Evolutionary conservation across 2,329 filamentous ascomycete species (phyloP), one percentile per base, ranked within the genome.

Genomic region (Paecilomyces sp.): DNA sequence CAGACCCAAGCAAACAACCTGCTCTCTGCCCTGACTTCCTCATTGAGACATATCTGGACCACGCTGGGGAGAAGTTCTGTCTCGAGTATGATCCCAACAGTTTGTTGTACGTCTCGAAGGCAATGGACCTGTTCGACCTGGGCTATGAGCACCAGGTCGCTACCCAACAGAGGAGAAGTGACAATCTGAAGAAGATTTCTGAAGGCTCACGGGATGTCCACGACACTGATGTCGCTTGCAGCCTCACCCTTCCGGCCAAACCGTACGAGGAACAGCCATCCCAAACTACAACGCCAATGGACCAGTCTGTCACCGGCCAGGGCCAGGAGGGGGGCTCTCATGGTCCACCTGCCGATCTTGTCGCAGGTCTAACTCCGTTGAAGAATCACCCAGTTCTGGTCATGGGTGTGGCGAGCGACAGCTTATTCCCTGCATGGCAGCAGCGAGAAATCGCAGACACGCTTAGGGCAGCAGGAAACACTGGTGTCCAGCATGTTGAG

Each of bases 21-120:
- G 94, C 94, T 0, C 77, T 99, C n/a, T 99, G 94, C 68, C 92
- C 94, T 0, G 94, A 99, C 72, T 99, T 97, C 70, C 81, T 99
- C 25, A 96, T 99, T 65, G 94, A 99, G 77, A 99, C 94, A 0
- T 99, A 99, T 72, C 85, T 99, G 18, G 94, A 99, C 74, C 94
- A 99, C 70, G 94, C 94, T 0, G 94, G 94, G 22, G 94, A 99
- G 79, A 99, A 99, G 76, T 99, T 96, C 80, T 97, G 92, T 72
- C 82, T 99, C 28, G 92, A 94, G 64, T 97, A 97, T 72, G 94
- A 99, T 69, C 87, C 94, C 28, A 99, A 99, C 76, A 96, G 92
- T 70, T 79, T 97, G 47, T 81, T 99, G 2, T 99, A 99, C 74
- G 91, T 99, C 59, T 96, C 91, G 74, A 99, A 99, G 77, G 94